Evolutionary conservation across 2,329 filamentous ascomycete species (phyloP), one percentile per base, ranked within the genome.

Genomic region (Beauveria australis): DNA sequence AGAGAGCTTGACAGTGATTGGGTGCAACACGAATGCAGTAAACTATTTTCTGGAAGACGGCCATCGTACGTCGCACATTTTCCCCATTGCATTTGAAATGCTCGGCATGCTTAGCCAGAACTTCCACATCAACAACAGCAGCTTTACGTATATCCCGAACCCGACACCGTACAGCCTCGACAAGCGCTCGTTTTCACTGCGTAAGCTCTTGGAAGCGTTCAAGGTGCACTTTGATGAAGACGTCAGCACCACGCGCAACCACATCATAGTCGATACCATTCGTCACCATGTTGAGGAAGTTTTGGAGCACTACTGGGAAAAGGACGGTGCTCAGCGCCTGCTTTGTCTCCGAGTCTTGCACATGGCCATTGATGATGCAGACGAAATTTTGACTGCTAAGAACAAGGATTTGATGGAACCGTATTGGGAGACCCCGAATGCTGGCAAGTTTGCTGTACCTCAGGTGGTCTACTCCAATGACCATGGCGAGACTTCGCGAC

Each of bases 51-150:
- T 67, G 1, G 67, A 74, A 5, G 66, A 72, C 10, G 72, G 70
- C 1, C 71, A 72, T 40, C 74, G 74, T 53, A 75, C 77, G 7
- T 72, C 72, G 1, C 80, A 83, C 66, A 63, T 83, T 1, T 82
- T 82, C 60, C 78, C 79, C n/a, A 81, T 85, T 0, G 76, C 80
- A 0, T 85, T 85, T 55, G 82, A 85, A 65, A 74, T 85, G 0
- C 67, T 83, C 2, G 82, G 81, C n/a, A 85, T 85, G 82, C 69
- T 85, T 1, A 76, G 77, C 49, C 74, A 75, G 28, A 76, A 75
- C 0, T 72, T 83, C 24, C 79, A 82, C 57, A 78, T 83, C 24
- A 71, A 73, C 6, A 70, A 78, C 51, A 82, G 74, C 53, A 75
- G 73, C 61, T 85, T 80, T 63, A 80, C 80, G 1, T 78, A 79